Evolutionary conservation across 1,284 basidiomycete species (phyloP).

Genomic region (Cryptococcus floricola): DNA sequence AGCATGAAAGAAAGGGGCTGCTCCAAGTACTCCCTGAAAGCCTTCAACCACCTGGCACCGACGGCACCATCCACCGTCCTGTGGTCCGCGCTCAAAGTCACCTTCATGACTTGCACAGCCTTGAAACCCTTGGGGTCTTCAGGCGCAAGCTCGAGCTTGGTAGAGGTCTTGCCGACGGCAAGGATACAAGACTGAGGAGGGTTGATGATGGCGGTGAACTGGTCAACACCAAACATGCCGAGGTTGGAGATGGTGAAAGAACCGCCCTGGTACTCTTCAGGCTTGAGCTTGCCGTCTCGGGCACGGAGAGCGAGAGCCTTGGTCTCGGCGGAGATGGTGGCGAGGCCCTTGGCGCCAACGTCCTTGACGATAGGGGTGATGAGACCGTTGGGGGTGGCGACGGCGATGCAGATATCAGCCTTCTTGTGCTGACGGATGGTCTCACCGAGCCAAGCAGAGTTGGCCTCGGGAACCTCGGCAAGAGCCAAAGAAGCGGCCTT

Average conservation of each 20-base stretch:
- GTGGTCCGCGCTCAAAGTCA: constrained; percentile 92
- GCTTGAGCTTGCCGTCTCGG: constrained; percentile 91
- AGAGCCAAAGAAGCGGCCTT: constrained; percentile 91
- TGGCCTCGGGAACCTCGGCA: constrained; percentile 92
- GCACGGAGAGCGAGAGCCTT: constrained; percentile 93
- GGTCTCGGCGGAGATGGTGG: constrained; percentile 84
- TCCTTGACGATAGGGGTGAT: constrained; percentile 98
- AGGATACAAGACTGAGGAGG: constrained; percentile 97
- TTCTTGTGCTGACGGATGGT: constrained; percentile 92
- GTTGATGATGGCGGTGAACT: constrained; percentile 99
- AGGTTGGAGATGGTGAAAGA: constrained; percentile 99
- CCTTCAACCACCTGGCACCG: constrained; percentile 81
- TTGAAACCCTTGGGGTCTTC: constrained; percentile 91
- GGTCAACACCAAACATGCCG: constrained; percentile 92
- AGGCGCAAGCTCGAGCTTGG: constrained; percentile 77
- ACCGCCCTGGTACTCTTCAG: constrained; percentile 97
- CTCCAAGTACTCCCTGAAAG: constrained; percentile 96
- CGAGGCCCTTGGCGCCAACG: constrained; percentile 84
- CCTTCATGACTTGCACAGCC: constrained; percentile 89
- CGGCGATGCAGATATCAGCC: constrained; percentile 94
- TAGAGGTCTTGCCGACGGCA: constrained; percentile 84
- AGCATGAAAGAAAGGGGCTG: constrained; percentile 93
- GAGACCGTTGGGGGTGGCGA: constrained; percentile 90
- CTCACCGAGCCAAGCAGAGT: constrained; percentile 97
- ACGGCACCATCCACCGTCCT: constrained; percentile 91